phyloP scores from a whole-genome alignment of 2,329 filamentous ascomycete species.

The Lasiodiplodia sp. region DNA sequence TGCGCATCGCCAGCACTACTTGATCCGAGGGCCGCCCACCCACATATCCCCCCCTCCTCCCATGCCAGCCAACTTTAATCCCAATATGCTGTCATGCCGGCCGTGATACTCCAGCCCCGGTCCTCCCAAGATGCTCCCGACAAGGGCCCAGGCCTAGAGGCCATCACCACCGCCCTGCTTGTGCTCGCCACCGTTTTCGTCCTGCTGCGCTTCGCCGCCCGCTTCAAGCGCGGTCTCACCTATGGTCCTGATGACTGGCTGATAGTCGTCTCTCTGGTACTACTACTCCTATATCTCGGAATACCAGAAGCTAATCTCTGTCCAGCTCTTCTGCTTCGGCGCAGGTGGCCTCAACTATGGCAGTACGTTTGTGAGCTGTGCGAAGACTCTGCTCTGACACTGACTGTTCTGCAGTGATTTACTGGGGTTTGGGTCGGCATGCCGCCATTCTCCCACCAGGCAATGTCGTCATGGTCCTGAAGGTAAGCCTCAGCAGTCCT shows the following conservation, averaged over 20 bases:
- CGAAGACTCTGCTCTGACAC: not conserved
- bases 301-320: too few species aligned
- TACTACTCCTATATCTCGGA: too few species aligned
- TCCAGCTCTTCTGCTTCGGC: constrained; percentile 23
- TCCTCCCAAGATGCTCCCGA: constrained; percentile 11
- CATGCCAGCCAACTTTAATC: not conserved
- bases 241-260: constrained; percentile 42
- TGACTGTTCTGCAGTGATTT: constrained; percentile 30
- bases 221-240: constrained; percentile 29
- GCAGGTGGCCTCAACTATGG: constrained; percentile 22
- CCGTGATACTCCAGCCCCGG: constrained; percentile 18
- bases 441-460: constrained; percentile 25
- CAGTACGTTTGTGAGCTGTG: not conserved
- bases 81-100: constrained; percentile 26
- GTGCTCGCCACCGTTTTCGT: constrained; percentile 27
- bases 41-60: not conserved
- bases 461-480: constrained; percentile 29
- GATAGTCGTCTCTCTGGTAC: constrained; percentile 41
- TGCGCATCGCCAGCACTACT: constrained; percentile 2
- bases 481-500: not conserved
- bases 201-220: constrained; percentile 20
- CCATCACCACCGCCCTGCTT: constrained; percentile 25
- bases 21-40: constrained; percentile 1
- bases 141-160: constrained; percentile 16
- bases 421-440: constrained; percentile 35